Evolutionary conservation across 495 filamentous ascomycete genomes (phyloP), one percentile per base, ranked within the genome.

Genomic region (Collariella sp.): DNA sequence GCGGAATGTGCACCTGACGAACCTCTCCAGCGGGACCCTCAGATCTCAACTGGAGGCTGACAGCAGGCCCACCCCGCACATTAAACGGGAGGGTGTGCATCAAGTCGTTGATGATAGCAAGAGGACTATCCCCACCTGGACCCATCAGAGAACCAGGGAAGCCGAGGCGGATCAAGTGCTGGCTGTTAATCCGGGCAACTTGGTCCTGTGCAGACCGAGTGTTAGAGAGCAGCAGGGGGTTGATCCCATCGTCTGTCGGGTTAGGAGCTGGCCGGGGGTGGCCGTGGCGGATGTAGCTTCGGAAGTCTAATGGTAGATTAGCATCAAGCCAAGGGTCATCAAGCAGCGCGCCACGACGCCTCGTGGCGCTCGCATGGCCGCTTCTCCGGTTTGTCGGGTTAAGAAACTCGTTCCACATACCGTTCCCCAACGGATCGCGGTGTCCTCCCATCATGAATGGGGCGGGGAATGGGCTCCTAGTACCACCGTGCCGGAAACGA

Each of bases 191-290:
- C 11, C 70, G 75, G 19, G 65, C 62, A 16, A 68, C 61, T 19
- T 56, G 52, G 39, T 78, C 75, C 57, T 69, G 67, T 29, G 55
- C 65, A 15, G 60, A 22, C 22, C 65, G 62, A 39, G 62, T 64
- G 15, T 51, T 51, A 29, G 70, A 71, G 39, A 76, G 74, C 20
- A 89, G 79, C 13, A 96, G 75, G 45, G 90, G 90, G 62, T 96
- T 95, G 4, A 78, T 75, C 16, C 88, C 88, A 61, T 95, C 89
- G 60, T 95, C 88, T 39, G 76, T 77, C 13, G 55, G 48, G 41
- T 58, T 44, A 5, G 62, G 50, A 24, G 66, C 50, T 7, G 54
- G 46, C 12, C 59, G 52, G n/a, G 54, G 52, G 48, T 70, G 59
- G 44, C 61, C 59, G 19, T 62, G 54, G 36, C 64, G 65, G 54